Evolutionary conservation across 2,329 filamentous ascomycete genomes (phyloP).

Genomic region (Escovopsis sp.): DNA sequence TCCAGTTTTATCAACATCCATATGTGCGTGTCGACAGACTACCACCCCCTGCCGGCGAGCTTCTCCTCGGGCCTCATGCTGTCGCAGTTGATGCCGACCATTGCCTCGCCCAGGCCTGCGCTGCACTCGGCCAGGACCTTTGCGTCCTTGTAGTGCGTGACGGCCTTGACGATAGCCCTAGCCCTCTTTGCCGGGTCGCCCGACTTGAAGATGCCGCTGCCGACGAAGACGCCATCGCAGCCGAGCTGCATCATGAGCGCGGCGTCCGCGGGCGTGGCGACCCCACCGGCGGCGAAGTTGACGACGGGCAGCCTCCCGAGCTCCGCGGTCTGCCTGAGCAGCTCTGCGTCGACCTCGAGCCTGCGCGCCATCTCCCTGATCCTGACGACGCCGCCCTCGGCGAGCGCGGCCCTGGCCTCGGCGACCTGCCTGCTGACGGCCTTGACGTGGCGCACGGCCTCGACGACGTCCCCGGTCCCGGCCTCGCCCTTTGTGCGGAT

Average conservation of each 20-base stretch:
- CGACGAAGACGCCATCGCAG: slow-evolving; percentile 95
- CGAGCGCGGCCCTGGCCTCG: slow-evolving; percentile 60
- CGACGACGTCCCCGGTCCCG: slow-evolving; percentile 90
- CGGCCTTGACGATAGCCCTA: slow-evolving; percentile 86
- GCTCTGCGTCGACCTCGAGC: slow-evolving; percentile 59
- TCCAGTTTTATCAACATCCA: not conserved
- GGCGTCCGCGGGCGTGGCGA: slow-evolving; percentile 97
- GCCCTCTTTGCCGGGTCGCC: slow-evolving; percentile 82
- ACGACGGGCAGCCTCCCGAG: slow-evolving; percentile 83
- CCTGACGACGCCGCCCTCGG: slow-evolving; percentile 33
- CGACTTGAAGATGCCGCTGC: slow-evolving; percentile 93
- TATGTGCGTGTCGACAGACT: slow-evolving; percentile 10
- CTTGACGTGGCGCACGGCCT: slow-evolving; percentile 93
- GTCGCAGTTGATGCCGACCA: slow-evolving; percentile 86
- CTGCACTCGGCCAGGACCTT: slow-evolving; percentile 78
- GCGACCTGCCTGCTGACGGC: slow-evolving; percentile 74
- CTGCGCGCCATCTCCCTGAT: slow-evolving; percentile 65
- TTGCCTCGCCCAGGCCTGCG: slow-evolving; percentile 85
- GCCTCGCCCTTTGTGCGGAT: slow-evolving; percentile 98
- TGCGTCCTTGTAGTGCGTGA: slow-evolving; percentile 77
- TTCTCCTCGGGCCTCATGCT: slow-evolving; percentile 66
- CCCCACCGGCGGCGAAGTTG: slow-evolving; percentile 95
- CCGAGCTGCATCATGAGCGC: slow-evolving; percentile 97
- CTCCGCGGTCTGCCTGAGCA: slow-evolving; percentile 77
- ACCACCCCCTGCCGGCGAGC: slow-evolving; percentile 79